These are phyloP conservation scores for Cystobasidium onofrii DNA, from an alignment of 768 basidiomycete genomes.

Conservation along the genomic window DNA sequence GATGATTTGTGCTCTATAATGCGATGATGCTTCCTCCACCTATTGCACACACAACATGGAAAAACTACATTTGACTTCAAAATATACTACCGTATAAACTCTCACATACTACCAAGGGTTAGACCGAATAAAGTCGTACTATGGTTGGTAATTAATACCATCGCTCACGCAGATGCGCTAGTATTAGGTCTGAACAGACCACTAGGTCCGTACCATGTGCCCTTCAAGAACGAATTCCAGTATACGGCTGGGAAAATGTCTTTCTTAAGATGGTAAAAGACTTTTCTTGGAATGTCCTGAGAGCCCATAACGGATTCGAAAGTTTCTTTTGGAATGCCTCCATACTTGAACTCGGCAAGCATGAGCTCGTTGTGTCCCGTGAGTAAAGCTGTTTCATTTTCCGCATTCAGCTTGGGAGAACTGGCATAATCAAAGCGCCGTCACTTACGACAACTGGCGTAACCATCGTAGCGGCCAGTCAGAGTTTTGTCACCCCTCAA, in stretches of 20 bases:
- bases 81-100: neutral
- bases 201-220: conserved; percentile 44
- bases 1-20: too few species aligned
- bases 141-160: too few species aligned
- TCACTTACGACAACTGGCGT: conserved; percentile 44
- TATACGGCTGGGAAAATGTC: conserved; percentile 39
- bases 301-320: conserved; percentile 58
- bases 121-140: too few species aligned
- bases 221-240: conserved; percentile 24
- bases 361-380: conserved; percentile 49
- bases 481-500: conserved; percentile 61
- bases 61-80: neutral
- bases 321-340: conserved; percentile 73
- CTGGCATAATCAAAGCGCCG: conserved; percentile 6
- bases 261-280: conserved; percentile 85
- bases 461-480: conserved; percentile 68
- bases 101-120: too few species aligned
- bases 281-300: conserved; percentile 46
- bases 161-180: neutral
- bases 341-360: conserved; percentile 93
- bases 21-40: too few species aligned
- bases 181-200: conserved; percentile 8
- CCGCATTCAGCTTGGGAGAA: conserved; percentile 9
- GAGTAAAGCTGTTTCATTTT: conserved; percentile 52
- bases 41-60: too few species aligned